Percentiles rank a stretch among this genome's conserved stretches.
Evolutionary conservation across 768 basidiomycete genomes (phyloP).

Genomic region (Mycena filopes): DNA sequence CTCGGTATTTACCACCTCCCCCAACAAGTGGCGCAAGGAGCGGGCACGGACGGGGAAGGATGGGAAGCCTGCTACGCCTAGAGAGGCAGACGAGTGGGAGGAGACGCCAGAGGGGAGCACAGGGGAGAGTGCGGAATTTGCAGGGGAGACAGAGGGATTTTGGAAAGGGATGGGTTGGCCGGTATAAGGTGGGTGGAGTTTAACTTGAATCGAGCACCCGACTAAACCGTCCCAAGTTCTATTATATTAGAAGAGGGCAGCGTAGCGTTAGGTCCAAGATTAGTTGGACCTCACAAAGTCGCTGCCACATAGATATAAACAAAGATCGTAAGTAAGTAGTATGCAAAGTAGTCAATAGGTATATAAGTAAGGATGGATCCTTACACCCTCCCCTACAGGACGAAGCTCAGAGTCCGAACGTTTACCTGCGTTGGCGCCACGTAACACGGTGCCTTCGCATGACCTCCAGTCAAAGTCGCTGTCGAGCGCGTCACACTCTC

Average conservation of each 20-base stretch:
- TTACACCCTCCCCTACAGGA: constrained; percentile 1
- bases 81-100: too few species aligned
- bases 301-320: background rate
- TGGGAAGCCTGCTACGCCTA: too few species aligned
- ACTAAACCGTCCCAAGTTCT: background rate
- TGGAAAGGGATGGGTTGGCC: constrained; percentile 3
- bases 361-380: background rate
- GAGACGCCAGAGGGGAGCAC: too few species aligned
- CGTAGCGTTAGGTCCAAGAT: background rate
- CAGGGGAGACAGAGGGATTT: background rate
- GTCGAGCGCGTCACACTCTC: too few species aligned
- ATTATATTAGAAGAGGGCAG: background rate
- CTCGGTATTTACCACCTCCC: too few species aligned
- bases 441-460: background rate
- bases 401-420: background rate
- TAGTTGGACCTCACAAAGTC: background rate
- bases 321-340: background rate
- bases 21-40: too few species aligned
- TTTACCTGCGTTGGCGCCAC: background rate
- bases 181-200: too few species aligned
- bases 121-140: background rate
- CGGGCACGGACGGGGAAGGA: too few species aligned
- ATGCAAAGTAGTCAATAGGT: background rate
- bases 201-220: background rate
- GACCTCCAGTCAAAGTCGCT: background rate